A percentile compares a stretch with the other conserved stretches of the same genome.
These are phyloP conservation scores for Penicillium sp. DNA, from an alignment of 2,329 filamentous ascomycete genomes.

Conservation along the genomic window DNA sequence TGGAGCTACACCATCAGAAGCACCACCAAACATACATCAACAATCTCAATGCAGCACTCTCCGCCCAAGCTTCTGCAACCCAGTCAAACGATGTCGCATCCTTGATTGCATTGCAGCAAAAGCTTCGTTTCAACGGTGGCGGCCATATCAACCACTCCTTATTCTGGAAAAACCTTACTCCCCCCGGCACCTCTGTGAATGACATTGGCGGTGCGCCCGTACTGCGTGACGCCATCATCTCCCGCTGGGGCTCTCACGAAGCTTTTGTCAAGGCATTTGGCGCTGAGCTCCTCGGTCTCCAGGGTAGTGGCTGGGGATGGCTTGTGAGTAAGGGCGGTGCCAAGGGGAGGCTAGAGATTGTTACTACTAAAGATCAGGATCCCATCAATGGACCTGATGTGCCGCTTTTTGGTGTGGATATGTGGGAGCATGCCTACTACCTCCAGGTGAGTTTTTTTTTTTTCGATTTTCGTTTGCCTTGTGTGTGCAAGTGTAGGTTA, in stretches of 20 bases:
- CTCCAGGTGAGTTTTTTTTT: constrained; percentile 58
- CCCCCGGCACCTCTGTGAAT: constrained; percentile 58
- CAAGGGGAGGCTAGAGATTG: constrained; percentile 64
- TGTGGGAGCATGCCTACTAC: constrained; percentile 95
- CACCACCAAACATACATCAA: constrained; percentile 93
- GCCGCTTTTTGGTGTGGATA: constrained; percentile 79
- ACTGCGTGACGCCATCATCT: constrained; percentile 60
- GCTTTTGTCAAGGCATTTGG: constrained; percentile 66
- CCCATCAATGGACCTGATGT: constrained; percentile 72
- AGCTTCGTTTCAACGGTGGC: constrained; percentile 84
- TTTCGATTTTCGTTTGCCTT: background rate
- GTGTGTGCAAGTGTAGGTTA: background rate
- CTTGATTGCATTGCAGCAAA: constrained; percentile 66
- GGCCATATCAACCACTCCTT: constrained; percentile 92
- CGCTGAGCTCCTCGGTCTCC: constrained; percentile 65
- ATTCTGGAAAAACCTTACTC: constrained; percentile 83
- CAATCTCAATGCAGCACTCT: constrained; percentile 74
- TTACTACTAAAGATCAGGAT: constrained; percentile 86
- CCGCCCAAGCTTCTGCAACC: constrained; percentile 61
- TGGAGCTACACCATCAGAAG: constrained; percentile 91
- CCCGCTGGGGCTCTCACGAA: constrained; percentile 67
- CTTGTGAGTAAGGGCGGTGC: constrained; percentile 64
- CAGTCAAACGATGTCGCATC: constrained; percentile 58
- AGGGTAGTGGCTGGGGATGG: constrained; percentile 89
- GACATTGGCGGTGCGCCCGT: constrained; percentile 54